A percentile compares a stretch with the other conserved stretches of the same genome.
Conservation (phyloP, 768 basidiomycete species). For the Termitomyces sp. region DNA sequence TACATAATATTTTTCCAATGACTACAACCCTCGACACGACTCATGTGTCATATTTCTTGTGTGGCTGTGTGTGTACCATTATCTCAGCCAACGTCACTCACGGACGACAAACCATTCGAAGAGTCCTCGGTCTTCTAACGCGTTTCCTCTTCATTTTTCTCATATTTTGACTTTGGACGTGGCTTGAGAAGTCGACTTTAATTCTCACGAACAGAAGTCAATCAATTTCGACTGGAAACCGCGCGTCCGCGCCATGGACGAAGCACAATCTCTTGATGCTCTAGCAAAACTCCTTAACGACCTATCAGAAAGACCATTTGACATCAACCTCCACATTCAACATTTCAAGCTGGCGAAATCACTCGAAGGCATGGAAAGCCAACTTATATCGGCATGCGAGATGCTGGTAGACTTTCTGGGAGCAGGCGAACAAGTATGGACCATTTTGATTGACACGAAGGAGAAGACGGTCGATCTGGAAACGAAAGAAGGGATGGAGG, state of each 20-base stretch:
- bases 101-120: no score
- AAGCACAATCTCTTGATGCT: constrained; percentile 56
- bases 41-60: no score
- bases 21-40: no score
- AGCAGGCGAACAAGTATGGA: constrained; percentile 67
- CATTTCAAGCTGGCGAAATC: constrained; percentile 60
- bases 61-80: no score
- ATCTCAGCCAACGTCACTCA: no score
- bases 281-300: constrained; percentile 53
- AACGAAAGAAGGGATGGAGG: constrained; percentile 43
- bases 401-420: constrained; percentile 61
- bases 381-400: constrained; percentile 56
- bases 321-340: constrained; percentile 57
- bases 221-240: not conserved
- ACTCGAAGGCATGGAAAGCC: constrained; percentile 50
- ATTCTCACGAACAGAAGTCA: not conserved
- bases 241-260: constrained; percentile 37
- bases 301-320: constrained; percentile 53
- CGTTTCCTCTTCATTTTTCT: not conserved
- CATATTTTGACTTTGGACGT: constrained; percentile 21
- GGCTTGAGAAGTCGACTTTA: not conserved
- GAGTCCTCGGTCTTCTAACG: not conserved
- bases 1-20: no score
- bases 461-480: constrained; percentile 42
- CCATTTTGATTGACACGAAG: constrained; percentile 59